phyloP scores from a whole-genome alignment of 371 early-diverging fungal species.

The Mortierella sp. region DNA sequence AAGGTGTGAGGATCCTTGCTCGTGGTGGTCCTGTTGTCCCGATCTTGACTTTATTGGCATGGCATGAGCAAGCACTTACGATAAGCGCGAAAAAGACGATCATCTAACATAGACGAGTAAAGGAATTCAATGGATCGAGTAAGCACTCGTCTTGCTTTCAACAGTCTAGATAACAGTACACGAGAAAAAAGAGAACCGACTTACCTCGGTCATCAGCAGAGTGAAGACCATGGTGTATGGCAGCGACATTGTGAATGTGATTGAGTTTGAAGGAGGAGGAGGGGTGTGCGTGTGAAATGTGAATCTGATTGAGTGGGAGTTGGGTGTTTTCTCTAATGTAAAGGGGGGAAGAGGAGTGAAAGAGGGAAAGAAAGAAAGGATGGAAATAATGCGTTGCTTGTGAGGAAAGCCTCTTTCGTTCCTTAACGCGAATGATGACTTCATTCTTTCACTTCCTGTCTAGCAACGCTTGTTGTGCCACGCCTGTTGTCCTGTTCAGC shows the following conservation, averaged over 20 bases:
- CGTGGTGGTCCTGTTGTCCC: background rate
- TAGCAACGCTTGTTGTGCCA: background rate
- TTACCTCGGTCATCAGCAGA: constrained; percentile 64
- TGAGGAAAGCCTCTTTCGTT: too few species aligned
- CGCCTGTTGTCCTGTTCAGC: background rate
- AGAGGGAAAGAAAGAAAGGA: background rate
- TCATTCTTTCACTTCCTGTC: background rate
- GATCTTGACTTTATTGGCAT: background rate
- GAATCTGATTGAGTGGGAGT: background rate
- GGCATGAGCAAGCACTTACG: constrained; percentile 24
- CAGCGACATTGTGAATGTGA: constrained; percentile 54
- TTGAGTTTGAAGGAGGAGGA: background rate
- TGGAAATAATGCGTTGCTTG: background rate
- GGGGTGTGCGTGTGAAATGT: background rate
- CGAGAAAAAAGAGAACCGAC: constrained; percentile 2
- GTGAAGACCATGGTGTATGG: constrained; percentile 66
- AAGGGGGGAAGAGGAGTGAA: background rate
- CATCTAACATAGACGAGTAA: constrained; percentile 36
- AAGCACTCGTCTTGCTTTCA: background rate
- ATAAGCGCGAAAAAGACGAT: constrained; percentile 52
- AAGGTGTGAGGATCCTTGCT: background rate
- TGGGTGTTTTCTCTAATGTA: background rate
- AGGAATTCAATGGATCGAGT: constrained; percentile 17
- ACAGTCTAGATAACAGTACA: background rate
- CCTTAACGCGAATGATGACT: background rate